Evolutionary conservation across 169 alveolate species (phyloP).

Genomic region (Plasmodium inui): DNA sequence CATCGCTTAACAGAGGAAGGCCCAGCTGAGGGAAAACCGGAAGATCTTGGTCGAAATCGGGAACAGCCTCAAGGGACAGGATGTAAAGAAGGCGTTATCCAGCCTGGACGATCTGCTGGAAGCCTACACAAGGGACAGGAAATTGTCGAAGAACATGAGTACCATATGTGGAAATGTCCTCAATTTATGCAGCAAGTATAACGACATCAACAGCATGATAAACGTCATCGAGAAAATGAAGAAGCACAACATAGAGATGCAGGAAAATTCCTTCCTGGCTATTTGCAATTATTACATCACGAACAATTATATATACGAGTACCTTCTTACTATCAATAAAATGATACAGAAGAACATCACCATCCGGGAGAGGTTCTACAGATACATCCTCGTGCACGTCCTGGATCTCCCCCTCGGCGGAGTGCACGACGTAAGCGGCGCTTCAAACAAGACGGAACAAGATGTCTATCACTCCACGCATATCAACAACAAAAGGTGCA

Average conservation of each 20-base stretch:
- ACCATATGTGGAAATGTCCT: slow-evolving; percentile 63
- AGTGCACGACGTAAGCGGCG: not conserved
- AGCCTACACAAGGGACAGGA: not conserved
- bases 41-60: slow-evolving; percentile 57
- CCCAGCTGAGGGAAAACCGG: slow-evolving; percentile 5
- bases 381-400: slow-evolving; percentile 15
- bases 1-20: not conserved
- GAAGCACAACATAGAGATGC: slow-evolving; percentile 45
- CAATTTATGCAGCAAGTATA: slow-evolving; percentile 47
- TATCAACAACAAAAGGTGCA: slow-evolving; percentile 6
- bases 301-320: slow-evolving; percentile 71
- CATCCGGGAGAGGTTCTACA: slow-evolving; percentile 59
- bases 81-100: slow-evolving; percentile 16
- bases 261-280: slow-evolving; percentile 54
- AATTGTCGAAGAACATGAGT: slow-evolving; percentile 53
- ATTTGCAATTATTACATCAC: slow-evolving; percentile 68
- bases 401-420: slow-evolving; percentile 35
- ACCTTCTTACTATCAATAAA: slow-evolving; percentile 60
- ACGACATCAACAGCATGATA: slow-evolving; percentile 51
- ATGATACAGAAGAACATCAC: slow-evolving; percentile 66
- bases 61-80: slow-evolving; percentile 50
- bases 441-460: not conserved
- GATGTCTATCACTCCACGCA: not conserved
- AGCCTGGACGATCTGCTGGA: slow-evolving; percentile 13
- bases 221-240: slow-evolving; percentile 55